Percentiles rank a stretch among this genome's conserved stretches.
These are phyloP conservation scores for Mucor racemosus DNA, from an alignment of 371 early-diverging fungal species.

Conservation along the genomic window DNA sequence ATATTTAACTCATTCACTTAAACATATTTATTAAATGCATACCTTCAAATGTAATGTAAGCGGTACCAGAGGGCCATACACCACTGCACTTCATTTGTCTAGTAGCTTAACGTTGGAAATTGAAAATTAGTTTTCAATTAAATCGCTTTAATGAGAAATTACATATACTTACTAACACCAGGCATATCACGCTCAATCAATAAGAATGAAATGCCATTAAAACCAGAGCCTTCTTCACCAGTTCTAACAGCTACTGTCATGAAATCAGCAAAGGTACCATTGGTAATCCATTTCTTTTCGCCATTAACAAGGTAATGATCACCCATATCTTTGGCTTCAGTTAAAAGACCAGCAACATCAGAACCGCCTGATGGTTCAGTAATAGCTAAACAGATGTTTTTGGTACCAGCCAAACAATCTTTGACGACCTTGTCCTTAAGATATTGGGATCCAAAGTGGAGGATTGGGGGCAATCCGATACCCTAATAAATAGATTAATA, in stretches of 20 bases:
- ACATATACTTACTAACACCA: constrained; percentile 58
- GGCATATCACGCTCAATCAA: constrained; percentile 77
- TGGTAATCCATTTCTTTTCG: constrained; percentile 86
- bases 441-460: constrained; percentile 66
- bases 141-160: background rate
- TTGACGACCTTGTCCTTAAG: constrained; percentile 65
- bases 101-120: constrained; percentile 38
- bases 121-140: background rate
- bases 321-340: constrained; percentile 74
- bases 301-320: constrained; percentile 69
- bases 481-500: constrained; percentile 23
- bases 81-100: constrained; percentile 80
- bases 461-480: constrained; percentile 73
- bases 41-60: constrained; percentile 69
- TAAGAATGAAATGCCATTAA: constrained; percentile 76
- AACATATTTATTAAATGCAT: background rate
- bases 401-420: constrained; percentile 62
- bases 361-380: constrained; percentile 75
- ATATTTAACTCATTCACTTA: too few species aligned
- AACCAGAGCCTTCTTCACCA: constrained; percentile 67
- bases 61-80: constrained; percentile 85
- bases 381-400: constrained; percentile 70
- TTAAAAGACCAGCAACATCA: constrained; percentile 83
- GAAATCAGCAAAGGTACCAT: constrained; percentile 81
- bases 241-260: constrained; percentile 71